Evolutionary conservation across 305 asterid genomes (phyloP), one percentile per base, ranked within the genome.

Genomic region (Fraxinus platypoda): DNA sequence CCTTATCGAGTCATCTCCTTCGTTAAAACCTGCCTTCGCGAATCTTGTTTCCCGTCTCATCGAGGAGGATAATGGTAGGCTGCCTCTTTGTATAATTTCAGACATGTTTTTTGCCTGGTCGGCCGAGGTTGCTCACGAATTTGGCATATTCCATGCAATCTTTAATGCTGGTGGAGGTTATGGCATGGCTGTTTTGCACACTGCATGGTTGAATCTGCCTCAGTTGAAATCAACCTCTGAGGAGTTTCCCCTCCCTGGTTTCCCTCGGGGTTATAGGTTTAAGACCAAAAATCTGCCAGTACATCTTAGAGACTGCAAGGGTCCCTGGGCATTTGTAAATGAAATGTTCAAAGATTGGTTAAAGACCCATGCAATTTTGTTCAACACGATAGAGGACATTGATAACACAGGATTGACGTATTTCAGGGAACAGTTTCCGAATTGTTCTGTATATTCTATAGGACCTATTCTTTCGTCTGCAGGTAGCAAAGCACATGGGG

Each of bases 41-140:
- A 41, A 64, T 26, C 64, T 85, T 41, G 25, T 87, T 30, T 59
- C 81, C 26, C 15, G 49, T 72, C 79, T 87, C 9, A 59, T 79
- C 23, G 23, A 19, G 19, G 83, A 74, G 3, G 57, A 64, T 19
- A 26, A 33, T 2, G 68, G 68, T 19, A 57, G 68, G 68, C 49
- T 28, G 8, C 87, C 81, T 28, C 12, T 79, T 3, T 85, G 88
- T 75, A 33, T 87, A 21, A 77, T 87, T 17, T 81, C 90, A 0
- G 90, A 87, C 86, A 79, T 85, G 78, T 81, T 87, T 25, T 85
- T 85, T 19, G 82, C 80, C 8, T 83, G 90, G 88, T 71, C 88
- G 0, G 88, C 84, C 11, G 81, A 79, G 31, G 77, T 85, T 17
- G 90, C 88, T 15, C 88, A 77, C 26, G 77, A 75, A 23, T 85